Evolutionary conservation across 495 filamentous ascomycete genomes (phyloP).

Genomic region (Neurospora sp.): DNA sequence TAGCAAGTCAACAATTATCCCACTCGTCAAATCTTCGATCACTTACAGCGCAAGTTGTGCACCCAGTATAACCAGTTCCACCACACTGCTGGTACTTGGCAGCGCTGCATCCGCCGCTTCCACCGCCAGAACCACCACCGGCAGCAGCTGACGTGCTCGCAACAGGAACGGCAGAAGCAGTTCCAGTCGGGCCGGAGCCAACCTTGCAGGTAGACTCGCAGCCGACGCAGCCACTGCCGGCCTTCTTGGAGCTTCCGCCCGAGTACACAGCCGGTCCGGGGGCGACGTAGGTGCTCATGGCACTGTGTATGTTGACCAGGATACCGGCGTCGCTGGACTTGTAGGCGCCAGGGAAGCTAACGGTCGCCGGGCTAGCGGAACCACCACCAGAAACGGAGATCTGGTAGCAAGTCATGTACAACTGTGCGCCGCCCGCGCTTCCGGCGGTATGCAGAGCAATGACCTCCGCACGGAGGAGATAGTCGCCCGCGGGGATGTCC

Average conservation of each 20-base stretch:
- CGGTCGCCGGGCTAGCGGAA: constrained; percentile 26
- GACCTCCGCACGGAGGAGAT: constrained; percentile 42
- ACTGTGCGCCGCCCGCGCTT: constrained; percentile 31
- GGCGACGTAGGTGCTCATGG: constrained; percentile 24
- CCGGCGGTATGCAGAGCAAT: constrained; percentile 41
- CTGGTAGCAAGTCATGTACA: constrained; percentile 45
- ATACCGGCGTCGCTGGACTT: constrained; percentile 42
- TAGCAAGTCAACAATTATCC: not conserved
- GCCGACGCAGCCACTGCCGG: constrained; percentile 25
- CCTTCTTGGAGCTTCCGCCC: constrained; percentile 26
- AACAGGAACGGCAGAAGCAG: constrained; percentile 4
- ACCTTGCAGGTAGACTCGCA: constrained; percentile 32
- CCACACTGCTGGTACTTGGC: constrained; percentile 36
- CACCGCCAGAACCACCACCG: constrained; percentile 14
- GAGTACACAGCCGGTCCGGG: constrained; percentile 33
- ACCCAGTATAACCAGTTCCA: constrained; percentile 33
- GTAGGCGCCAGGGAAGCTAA: constrained; percentile 40
- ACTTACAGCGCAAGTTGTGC: constrained; percentile 31
- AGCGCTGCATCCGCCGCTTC: constrained; percentile 23
- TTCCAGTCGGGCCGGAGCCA: constrained; percentile 20
- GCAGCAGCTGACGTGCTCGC: constrained; percentile 8
- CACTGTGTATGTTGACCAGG: constrained; percentile 37
- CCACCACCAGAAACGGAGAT: constrained; percentile 23
- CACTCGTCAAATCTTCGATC: not conserved
- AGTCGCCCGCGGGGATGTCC: constrained; percentile 40